These are phyloP conservation scores for Hypocreales sp. DNA, from an alignment of 2,329 filamentous ascomycete genomes.

Conservation along the genomic window DNA sequence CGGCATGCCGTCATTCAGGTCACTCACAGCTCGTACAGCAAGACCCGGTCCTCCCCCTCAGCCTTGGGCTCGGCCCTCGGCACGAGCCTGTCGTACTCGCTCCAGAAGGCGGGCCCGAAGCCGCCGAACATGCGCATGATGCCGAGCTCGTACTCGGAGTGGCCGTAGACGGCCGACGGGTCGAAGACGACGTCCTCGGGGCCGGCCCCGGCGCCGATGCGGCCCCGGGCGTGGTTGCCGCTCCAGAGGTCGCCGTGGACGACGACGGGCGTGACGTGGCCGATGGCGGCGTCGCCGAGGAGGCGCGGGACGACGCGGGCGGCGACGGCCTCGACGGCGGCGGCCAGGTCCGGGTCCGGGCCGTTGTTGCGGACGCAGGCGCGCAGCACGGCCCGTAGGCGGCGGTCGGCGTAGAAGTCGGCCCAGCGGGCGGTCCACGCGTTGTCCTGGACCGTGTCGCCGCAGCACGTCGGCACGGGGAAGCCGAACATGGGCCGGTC, in stretches of 20 bases:
- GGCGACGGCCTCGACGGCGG: slow-evolving; percentile 49
- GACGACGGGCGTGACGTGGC: slow-evolving; percentile 57
- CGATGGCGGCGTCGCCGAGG: slow-evolving; percentile 51
- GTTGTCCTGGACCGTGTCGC: slow-evolving; percentile 72
- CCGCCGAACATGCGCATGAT: slow-evolving; percentile 98
- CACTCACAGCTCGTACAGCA: slow-evolving; percentile 67
- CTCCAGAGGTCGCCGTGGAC: slow-evolving; percentile 92
- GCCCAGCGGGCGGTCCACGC: slow-evolving; percentile 59
- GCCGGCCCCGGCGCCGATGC: slow-evolving; percentile 37
- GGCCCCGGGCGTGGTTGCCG: slow-evolving; percentile 60
- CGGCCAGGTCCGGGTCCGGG: slow-evolving; percentile 41
- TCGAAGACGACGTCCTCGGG: slow-evolving; percentile 71
- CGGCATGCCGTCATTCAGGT: not conserved
- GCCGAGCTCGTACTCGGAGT: slow-evolving; percentile 79
- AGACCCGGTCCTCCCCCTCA: slow-evolving; percentile 75
- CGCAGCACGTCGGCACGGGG: slow-evolving; percentile 72
- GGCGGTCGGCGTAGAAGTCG: slow-evolving; percentile 68
- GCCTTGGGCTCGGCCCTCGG: slow-evolving; percentile 65
- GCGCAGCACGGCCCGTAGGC: slow-evolving; percentile 50
- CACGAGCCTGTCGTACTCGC: slow-evolving; percentile 60
- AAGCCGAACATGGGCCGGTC: slow-evolving; percentile 62
- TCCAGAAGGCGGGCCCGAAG: slow-evolving; percentile 56
- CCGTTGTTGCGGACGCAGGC: slow-evolving; percentile 47
- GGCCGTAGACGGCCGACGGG: slow-evolving; percentile 66
- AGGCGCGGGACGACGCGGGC: slow-evolving; percentile 56